Evolutionary conservation across 2,329 filamentous ascomycete species (phyloP), one percentile per base, ranked within the genome.

Genomic region (Sporothrix humicola): DNA sequence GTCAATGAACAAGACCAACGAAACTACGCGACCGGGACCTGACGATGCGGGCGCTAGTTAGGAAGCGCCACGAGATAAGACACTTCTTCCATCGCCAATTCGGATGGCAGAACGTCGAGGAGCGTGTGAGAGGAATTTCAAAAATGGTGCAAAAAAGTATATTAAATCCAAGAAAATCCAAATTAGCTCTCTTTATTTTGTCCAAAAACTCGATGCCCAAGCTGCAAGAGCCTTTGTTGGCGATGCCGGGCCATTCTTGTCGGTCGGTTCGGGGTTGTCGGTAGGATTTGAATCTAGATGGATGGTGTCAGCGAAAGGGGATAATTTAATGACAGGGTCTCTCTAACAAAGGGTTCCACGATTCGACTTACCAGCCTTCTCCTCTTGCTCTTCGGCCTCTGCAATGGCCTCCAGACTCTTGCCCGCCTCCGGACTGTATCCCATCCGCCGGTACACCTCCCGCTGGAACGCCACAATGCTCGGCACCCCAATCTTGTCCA

Each of bases 371-470:
- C 66, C 66, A 20, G 9, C 56, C 23, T 44, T 54, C 3, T 44
- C 48, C 17, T 69, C 23, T 9, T 13, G 20, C 44, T 48, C 46
- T 26, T 52, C 23, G 13, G 37, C 65, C 23, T 69, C 26, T 6
- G 9, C 59, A n/a, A 50, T 54, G 23, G 15, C 12, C 3, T n/a
- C 65, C 0, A 69, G 56, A 26, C 15, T 23, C 61, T 46, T 58
- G n/a, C 9, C 42, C 7, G 23, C 8, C 7, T 68, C 63, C 5
- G 13, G 12, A 8, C 15, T 68, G 63, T 68, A 71, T 31, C 58
- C 48, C 50, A 74, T 42, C 23, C 48, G 46, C 17, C 71, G 65
- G 59, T 74, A 74, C 13, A 74, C 61, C 31, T 74, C 71, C 15
- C 44, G 70, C 23, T 74, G 72, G 12, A 73, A 73, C 3, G 46